Percentiles rank a stretch among this genome's conserved stretches.
These are phyloP conservation scores for Malus orientalis DNA, from an alignment of 306 rosid genomes.

Conservation along the genomic window DNA sequence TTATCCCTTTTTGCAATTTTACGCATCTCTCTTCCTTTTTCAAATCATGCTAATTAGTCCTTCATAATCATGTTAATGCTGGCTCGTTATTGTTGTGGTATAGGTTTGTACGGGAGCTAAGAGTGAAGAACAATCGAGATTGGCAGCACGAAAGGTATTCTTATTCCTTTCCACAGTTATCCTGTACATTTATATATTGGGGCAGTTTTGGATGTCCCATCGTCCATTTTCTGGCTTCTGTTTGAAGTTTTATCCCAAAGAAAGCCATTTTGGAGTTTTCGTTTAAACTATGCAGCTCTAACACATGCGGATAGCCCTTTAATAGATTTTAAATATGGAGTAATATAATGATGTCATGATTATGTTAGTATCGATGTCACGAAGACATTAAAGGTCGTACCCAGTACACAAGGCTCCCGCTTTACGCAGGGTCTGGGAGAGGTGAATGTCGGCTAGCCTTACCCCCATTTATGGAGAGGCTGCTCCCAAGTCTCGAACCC, in stretches of 20 bases:
- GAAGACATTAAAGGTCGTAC: not conserved
- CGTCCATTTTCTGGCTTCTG: not conserved
- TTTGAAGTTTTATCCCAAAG: not conserved
- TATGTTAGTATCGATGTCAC: not conserved
- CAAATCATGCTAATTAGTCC: not conserved
- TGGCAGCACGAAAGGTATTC: constrained; percentile 91
- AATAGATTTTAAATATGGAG: not conserved
- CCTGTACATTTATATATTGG: too few species aligned
- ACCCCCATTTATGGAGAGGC: too few species aligned
- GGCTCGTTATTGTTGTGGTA: constrained; percentile 1
- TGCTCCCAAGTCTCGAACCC: too few species aligned
- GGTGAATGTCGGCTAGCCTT: too few species aligned
- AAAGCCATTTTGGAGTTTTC: not conserved
- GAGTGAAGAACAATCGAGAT: constrained; percentile 82
- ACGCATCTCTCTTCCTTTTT: not conserved
- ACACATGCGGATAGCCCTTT: not conserved
- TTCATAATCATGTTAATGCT: not conserved
- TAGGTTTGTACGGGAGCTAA: constrained; percentile 98
- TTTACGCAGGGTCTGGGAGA: too few species aligned
- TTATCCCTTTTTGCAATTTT: not conserved
- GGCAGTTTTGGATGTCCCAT: not conserved
- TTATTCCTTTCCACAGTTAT: not conserved
- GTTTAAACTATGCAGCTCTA: not conserved
- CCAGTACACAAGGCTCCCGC: too few species aligned
- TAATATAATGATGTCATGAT: not conserved